Evolutionary conservation across 108 stramenopile genomes (phyloP), one percentile per base, ranked within the genome.

Genomic region (Cyclotella kingstonii): DNA sequence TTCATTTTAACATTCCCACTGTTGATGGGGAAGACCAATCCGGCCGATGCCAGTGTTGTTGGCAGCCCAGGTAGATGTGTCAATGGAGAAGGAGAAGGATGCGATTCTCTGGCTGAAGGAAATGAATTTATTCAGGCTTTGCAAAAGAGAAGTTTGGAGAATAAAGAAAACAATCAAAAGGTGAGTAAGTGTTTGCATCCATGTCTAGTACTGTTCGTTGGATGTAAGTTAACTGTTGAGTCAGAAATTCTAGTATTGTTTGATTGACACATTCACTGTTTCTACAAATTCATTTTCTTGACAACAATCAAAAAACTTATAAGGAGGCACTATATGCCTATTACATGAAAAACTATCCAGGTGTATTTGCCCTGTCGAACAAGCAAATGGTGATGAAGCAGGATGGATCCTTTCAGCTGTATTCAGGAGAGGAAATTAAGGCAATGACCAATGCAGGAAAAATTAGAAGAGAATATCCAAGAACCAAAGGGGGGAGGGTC

Each of bases 261-360:
- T n/a, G n/a, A n/a, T n/a, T n/a, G n/a, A n/a, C 15, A 46, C 52
- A 62, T 34, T 1, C 5, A 8, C 7, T 43, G 8, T 18, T 19
- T 14, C 18, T 35, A 4, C 3, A 36, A 5, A 36, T 36, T 11
- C 35, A 10, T 5, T 36, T 26, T 11, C 3, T 15, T 3, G 18
- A 15, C 45, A 23, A 5, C 10, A 1, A 51, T n/a, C 27, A 27
- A 51, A 7, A 4, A 11, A 15, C n/a, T 18, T 36, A 25, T 34
- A 46, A 85, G 80, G 84, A 86, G 56, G 75, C 81, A 12, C 54
- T 72, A 28, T 71, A 82, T 60, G 85, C 87, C 6, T 93, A 84
- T 46, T 84, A 93, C 73, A 87, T 86, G 79, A 93, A 88, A 60
- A 93, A 93, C 62, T 93, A 89, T 53, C 91, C 91, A 7, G 91